phyloP scores from a whole-genome alignment of 139 green algal genomes.

The Coccomyxa sp. region DNA sequence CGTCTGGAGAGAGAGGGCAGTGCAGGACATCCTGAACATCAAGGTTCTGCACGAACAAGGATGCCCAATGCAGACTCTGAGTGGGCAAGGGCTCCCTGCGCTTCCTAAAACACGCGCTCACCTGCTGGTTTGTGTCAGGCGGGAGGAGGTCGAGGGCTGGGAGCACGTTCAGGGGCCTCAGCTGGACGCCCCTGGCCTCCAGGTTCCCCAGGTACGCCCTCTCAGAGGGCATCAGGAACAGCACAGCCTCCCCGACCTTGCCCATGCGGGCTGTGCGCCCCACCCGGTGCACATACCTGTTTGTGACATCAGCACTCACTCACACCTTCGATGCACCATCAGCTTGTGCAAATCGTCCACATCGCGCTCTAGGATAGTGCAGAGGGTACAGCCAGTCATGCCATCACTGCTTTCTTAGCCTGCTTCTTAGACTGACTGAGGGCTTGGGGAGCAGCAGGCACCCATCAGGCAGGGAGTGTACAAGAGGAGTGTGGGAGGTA shows the following conservation, averaged over 20 bases:
- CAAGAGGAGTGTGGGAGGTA: too few species aligned
- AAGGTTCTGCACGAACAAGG: not conserved
- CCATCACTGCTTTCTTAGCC: too few species aligned
- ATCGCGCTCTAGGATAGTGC: too few species aligned
- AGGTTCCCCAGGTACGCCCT: slow-evolving; percentile 74
- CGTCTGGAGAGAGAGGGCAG: not conserved
- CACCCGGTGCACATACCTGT: slow-evolving; percentile 76
- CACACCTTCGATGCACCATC: not conserved
- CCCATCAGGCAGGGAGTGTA: too few species aligned
- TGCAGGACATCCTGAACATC: not conserved
- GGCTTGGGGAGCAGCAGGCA: too few species aligned
- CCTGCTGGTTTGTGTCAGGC: not conserved
- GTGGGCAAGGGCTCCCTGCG: not conserved
- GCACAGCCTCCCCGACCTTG: slow-evolving; percentile 66
- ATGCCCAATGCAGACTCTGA: not conserved
- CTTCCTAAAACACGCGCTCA: not conserved
- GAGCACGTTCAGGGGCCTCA: slow-evolving; percentile 12
- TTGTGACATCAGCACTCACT: not conserved
- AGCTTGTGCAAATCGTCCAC: too few species aligned
- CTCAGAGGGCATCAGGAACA: slow-evolving; percentile 87
- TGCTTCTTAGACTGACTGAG: too few species aligned
- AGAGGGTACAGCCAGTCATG: too few species aligned
- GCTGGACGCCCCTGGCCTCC: slow-evolving; percentile 31
- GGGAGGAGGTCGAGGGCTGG: slow-evolving; percentile 22
- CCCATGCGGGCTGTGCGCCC: slow-evolving; percentile 88